These are phyloP conservation scores for Globisporangium emineosum DNA, from an alignment of 352 stramenopile species.

Conservation along the genomic window DNA sequence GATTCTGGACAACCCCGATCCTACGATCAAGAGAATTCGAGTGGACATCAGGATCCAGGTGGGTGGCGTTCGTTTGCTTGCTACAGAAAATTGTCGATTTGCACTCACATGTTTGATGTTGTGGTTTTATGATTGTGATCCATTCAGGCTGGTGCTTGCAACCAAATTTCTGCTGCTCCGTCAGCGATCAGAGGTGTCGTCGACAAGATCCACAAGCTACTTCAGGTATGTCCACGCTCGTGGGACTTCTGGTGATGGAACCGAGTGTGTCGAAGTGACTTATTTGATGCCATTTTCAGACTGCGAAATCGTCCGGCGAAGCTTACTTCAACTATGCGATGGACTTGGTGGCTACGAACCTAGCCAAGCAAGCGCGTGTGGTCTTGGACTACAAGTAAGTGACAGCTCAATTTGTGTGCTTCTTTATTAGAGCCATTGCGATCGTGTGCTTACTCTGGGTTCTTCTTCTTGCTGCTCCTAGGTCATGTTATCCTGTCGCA, in stretches of 20 bases:
- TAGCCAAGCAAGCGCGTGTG: constrained; percentile 64
- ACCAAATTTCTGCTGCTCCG: constrained; percentile 72
- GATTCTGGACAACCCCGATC: constrained; percentile 50
- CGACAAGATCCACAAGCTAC: constrained; percentile 60
- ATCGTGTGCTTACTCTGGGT: background rate
- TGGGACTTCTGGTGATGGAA: background rate
- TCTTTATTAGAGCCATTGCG: too few species aligned
- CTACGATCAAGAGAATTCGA: constrained; percentile 57
- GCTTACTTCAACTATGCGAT: constrained; percentile 71
- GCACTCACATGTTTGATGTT: background rate
- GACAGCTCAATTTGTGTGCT: background rate
- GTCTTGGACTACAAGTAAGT: constrained; percentile 75
- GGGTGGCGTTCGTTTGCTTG: background rate
- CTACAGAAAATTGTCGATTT: background rate
- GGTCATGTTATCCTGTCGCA: constrained; percentile 64
- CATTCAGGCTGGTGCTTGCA: constrained; percentile 63
- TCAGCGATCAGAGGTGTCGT: constrained; percentile 64
- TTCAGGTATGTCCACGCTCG: constrained; percentile 33
- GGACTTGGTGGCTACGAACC: constrained; percentile 63
- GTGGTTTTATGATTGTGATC: background rate
- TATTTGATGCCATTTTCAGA: constrained; percentile 33
- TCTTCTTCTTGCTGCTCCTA: constrained; percentile 14
- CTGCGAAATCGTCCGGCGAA: constrained; percentile 46
- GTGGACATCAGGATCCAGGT: constrained; percentile 72
- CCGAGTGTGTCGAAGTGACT: too few species aligned